Percentiles rank a stretch among this genome's conserved stretches.
These are phyloP conservation scores for Talaromyces atroroseus DNA, from an alignment of 2,329 filamentous ascomycete species.

Conservation along the genomic window DNA sequence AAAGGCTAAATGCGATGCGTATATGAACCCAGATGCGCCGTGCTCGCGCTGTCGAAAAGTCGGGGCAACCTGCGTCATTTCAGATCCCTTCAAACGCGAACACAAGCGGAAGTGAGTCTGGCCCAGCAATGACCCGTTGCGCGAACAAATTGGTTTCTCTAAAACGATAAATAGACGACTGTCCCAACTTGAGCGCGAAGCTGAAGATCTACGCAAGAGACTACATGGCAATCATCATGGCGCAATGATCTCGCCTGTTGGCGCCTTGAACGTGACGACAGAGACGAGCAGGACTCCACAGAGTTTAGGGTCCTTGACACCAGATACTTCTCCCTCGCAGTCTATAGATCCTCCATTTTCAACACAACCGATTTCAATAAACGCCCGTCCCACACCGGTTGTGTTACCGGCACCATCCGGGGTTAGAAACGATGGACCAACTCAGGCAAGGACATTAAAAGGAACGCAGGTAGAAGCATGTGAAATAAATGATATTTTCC, in stretches of 20 bases:
- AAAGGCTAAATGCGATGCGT: slow-evolving; percentile 38
- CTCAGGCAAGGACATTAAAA: slow-evolving; percentile 27
- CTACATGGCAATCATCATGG: slow-evolving; percentile 24
- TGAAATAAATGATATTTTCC: slow-evolving; percentile 37
- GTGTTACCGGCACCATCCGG: not conserved
- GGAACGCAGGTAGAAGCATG: slow-evolving; percentile 24
- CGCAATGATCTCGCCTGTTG: slow-evolving; percentile 21
- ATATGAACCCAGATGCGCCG: slow-evolving; percentile 28
- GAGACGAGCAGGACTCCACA: slow-evolving; percentile 24
- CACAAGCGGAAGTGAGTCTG: slow-evolving; percentile 36
- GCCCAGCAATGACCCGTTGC: not conserved
- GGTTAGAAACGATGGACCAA: slow-evolving; percentile 15
- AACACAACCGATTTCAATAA: slow-evolving; percentile 18
- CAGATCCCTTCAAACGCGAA: slow-evolving; percentile 39
- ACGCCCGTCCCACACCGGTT: slow-evolving; percentile 15
- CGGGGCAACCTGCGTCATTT: slow-evolving; percentile 33
- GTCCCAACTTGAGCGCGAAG: slow-evolving; percentile 34
- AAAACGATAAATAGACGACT: slow-evolving; percentile 25
- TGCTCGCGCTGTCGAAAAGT: slow-evolving; percentile 37
- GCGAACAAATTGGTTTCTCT: not conserved
- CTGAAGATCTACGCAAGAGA: slow-evolving; percentile 31
- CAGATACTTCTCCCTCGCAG: slow-evolving; percentile 17
- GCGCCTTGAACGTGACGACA: slow-evolving; percentile 24
- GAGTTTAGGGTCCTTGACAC: slow-evolving; percentile 17
- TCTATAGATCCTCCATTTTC: slow-evolving; percentile 19